Percentiles rank a stretch among this genome's conserved stretches.
These are phyloP conservation scores for Fusarium drepaniforme DNA, from an alignment of 2,329 filamentous ascomycete genomes.

Conservation along the genomic window DNA sequence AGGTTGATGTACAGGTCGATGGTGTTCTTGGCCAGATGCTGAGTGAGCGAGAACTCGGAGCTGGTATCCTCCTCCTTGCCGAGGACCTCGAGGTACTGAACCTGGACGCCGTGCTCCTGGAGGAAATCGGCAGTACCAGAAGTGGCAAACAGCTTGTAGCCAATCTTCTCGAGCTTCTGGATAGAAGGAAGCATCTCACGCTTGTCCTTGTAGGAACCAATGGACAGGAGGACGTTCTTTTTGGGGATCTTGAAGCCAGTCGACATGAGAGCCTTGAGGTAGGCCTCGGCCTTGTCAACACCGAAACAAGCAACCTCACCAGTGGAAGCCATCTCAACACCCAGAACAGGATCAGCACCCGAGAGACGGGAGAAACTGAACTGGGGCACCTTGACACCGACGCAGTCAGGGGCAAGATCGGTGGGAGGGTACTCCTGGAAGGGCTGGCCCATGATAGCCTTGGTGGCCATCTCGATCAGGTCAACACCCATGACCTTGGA, in stretches of 20 bases:
- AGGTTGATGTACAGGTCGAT: slow-evolving; percentile 99
- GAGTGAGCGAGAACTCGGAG: slow-evolving; percentile 95
- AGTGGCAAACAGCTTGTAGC: slow-evolving; percentile 96
- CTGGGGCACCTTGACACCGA: slow-evolving; percentile 97
- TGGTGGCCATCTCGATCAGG: slow-evolving; percentile 98
- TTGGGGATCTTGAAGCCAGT: slow-evolving; percentile 97
- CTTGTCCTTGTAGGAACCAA: slow-evolving; percentile 98
- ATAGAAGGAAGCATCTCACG: slow-evolving; percentile 96
- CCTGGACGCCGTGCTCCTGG: slow-evolving; percentile 89
- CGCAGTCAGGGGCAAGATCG: slow-evolving; percentile 82
- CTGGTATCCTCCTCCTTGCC: slow-evolving; percentile 86
- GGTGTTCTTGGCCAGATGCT: slow-evolving; percentile 96
- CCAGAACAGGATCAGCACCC: slow-evolving; percentile 94
- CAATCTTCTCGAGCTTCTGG: slow-evolving; percentile 87
- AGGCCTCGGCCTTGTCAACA: slow-evolving; percentile 95
- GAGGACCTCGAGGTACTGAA: slow-evolving; percentile 93
- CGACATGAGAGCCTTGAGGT: slow-evolving; percentile 94
- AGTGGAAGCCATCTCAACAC: slow-evolving; percentile 99
- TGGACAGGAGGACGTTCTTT: slow-evolving; percentile 94
- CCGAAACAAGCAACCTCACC: slow-evolving; percentile 98
- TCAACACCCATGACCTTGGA: slow-evolving; percentile 99
- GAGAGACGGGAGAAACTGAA: slow-evolving; percentile 99
- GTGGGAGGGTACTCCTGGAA: slow-evolving; percentile 85
- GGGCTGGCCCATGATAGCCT: slow-evolving; percentile 90
- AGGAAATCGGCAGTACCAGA: slow-evolving; percentile 97